Evolutionary conservation across 345 rosid genomes (phyloP), one percentile per base, ranked within the genome.

Genomic region (Pelargonium nanum): DNA sequence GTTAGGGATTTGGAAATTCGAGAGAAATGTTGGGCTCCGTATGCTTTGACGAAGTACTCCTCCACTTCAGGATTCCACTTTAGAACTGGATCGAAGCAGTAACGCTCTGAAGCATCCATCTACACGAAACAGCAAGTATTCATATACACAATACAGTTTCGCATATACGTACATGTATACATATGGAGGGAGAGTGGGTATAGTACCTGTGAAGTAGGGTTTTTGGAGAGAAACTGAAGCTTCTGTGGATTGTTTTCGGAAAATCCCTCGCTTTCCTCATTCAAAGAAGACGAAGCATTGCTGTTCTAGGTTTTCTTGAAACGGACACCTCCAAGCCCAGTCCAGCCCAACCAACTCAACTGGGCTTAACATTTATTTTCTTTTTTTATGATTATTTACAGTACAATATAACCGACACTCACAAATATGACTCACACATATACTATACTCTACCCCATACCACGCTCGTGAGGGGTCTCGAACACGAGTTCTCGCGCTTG

Each of bases 51-150:
- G 80, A 93, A 86, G 81, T 93, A 89, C 0, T 80, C 87, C 68
- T 87, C 87, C 24, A 93, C 92, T 61, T 83, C 72, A 64, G 97
- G 83, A 65, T 89, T 75, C 99, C 99, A 93, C 28, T 77, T 79
- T 74, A 93, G 56, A 17, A 58, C 60, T 1, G 99, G 97, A 59
- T 73, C 80, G 75, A 77, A 93, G 71, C 81, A 75, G 82, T 89
- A 93, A 56, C 99, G 88, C 69, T 78, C 81, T 3, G 81, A 74
- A 45, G 74, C 71, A 61, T 77, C 86, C 92, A 79, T 83, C 81
- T 78, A 55, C 65, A 34, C 17, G 22, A 61, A 24, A n/a, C 13
- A 57, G 10, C 10, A 22, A 56, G 44, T 17, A 0, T 16, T 45
- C 5, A 21, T 19, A n/a, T n/a, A n/a, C n/a, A 26, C 20, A 24